Percentiles rank a stretch among this genome's conserved stretches.
These are phyloP conservation scores for Cydonia oblonga DNA, from an alignment of 331 rosid species.

Conservation along the genomic window DNA sequence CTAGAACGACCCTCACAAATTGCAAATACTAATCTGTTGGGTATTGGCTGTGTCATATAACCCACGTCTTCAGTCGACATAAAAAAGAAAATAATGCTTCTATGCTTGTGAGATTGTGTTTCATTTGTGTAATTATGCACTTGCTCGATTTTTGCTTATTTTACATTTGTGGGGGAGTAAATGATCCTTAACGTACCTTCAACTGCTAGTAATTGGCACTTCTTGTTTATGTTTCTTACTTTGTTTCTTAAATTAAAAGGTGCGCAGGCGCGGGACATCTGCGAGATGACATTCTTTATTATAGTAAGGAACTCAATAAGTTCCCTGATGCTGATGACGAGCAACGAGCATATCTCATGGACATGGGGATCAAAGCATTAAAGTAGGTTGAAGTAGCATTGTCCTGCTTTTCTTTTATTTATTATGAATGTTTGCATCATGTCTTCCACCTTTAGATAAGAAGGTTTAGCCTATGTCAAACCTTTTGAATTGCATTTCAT, in stretches of 20 bases:
- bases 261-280: conserved; percentile 73
- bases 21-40: too few species aligned
- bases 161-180: background rate
- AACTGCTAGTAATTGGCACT: background rate
- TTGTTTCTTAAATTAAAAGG: conserved; percentile 31
- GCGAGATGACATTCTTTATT: conserved; percentile 59
- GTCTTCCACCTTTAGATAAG: background rate
- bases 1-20: too few species aligned
- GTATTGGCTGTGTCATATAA: background rate
- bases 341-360: conserved; percentile 45
- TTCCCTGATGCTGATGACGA: conserved; percentile 47
- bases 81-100: background rate
- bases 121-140: background rate
- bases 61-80: background rate
- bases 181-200: background rate
- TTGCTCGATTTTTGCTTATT: conserved; percentile 6
- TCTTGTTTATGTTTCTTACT: conserved; percentile 8
- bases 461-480: background rate
- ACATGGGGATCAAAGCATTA: conserved; percentile 73
- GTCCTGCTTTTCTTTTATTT: background rate
- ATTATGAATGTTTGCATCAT: background rate
- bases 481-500: background rate
- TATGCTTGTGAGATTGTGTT: background rate
- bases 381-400: conserved; percentile 22
- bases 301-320: conserved; percentile 50